Evolutionary conservation across 768 basidiomycete species (phyloP).

Genomic region (Termitomyces titanicus): DNA sequence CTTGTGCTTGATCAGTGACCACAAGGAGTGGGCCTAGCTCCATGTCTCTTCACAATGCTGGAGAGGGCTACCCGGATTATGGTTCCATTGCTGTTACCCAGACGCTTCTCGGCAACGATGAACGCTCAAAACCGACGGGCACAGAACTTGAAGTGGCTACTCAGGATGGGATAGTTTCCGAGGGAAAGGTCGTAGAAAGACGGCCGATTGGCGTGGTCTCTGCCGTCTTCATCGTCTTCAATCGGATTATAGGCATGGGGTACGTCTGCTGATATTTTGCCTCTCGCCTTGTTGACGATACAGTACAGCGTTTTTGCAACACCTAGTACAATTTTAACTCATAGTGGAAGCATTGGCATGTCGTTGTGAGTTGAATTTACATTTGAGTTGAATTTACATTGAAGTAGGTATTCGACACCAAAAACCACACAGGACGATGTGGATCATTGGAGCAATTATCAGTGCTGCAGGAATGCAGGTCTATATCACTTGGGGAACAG

Average conservation of each 20-base stretch:
- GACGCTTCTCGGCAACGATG: not conserved
- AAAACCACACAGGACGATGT: conserved; percentile 28
- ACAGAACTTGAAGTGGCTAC: not conserved
- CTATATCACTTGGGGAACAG: conserved; percentile 38
- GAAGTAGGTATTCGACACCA: not conserved
- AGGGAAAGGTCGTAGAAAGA: conserved; percentile 1
- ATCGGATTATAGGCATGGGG: conserved; percentile 42
- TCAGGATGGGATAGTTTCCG: not conserved
- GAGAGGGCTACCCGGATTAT: conserved; percentile 3
- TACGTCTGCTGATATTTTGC: conserved; percentile 12
- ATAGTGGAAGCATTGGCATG: conserved; percentile 39
- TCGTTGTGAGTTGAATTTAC: conserved; percentile 24
- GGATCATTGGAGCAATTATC: conserved; percentile 38
- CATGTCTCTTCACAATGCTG: conserved; percentile 8
- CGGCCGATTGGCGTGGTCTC: conserved; percentile 25
- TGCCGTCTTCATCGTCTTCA: conserved; percentile 40
- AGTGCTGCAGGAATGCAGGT: conserved; percentile 37
- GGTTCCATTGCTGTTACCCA: not conserved
- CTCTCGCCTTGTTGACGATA: not conserved
- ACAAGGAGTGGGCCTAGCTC: not conserved
- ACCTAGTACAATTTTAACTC: conserved; percentile 33
- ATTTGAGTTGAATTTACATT: not conserved
- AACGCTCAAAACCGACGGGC: not conserved
- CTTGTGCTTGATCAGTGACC: not conserved
- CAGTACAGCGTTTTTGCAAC: conserved; percentile 36